Evolutionary conservation across 768 basidiomycete genomes (phyloP).

Genomic region (Strobilomyces confusus): DNA sequence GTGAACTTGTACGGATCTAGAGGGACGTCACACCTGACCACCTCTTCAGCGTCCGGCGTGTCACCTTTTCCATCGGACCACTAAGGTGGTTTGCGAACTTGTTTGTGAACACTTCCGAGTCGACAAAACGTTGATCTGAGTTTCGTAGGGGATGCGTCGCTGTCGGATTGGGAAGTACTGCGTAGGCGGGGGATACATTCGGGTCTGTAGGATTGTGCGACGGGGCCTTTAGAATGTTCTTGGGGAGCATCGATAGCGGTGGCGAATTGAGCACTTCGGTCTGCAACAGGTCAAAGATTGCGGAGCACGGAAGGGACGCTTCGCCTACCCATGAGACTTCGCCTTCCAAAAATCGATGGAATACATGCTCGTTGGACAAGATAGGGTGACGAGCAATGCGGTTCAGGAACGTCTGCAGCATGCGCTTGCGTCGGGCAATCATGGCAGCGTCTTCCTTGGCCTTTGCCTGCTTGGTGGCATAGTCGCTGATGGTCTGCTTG

Average conservation of each 20-base stretch:
- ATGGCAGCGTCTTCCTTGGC: constrained; percentile 94
- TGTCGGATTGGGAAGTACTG: constrained; percentile 84
- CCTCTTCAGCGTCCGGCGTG: constrained; percentile 84
- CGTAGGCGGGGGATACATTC: constrained; percentile 67
- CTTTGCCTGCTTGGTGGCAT: constrained; percentile 94
- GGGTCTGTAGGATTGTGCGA: constrained; percentile 91
- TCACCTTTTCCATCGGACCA: constrained; percentile 95
- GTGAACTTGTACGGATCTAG: not conserved
- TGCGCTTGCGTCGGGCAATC: constrained; percentile 88
- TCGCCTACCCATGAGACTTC: constrained; percentile 89
- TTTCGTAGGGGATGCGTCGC: constrained; percentile 83
- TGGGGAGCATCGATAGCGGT: constrained; percentile 85
- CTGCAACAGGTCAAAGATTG: constrained; percentile 37
- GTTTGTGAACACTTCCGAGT: constrained; percentile 93
- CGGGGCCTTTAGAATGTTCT: constrained; percentile 93
- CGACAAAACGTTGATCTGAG: constrained; percentile 93
- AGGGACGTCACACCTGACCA: constrained; percentile 72
- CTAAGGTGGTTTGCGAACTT: constrained; percentile 92
- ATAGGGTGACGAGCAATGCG: constrained; percentile 90
- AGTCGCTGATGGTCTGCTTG: constrained; percentile 93
- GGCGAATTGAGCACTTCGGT: constrained; percentile 91
- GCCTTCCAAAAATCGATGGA: constrained; percentile 93
- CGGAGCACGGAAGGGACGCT: not conserved
- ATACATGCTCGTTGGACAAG: constrained; percentile 91
- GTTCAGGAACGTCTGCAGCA: constrained; percentile 94